Base-by-base conservation (phyloP, 495 filamentous ascomycete species). In the Neurospora sp. region DNA sequence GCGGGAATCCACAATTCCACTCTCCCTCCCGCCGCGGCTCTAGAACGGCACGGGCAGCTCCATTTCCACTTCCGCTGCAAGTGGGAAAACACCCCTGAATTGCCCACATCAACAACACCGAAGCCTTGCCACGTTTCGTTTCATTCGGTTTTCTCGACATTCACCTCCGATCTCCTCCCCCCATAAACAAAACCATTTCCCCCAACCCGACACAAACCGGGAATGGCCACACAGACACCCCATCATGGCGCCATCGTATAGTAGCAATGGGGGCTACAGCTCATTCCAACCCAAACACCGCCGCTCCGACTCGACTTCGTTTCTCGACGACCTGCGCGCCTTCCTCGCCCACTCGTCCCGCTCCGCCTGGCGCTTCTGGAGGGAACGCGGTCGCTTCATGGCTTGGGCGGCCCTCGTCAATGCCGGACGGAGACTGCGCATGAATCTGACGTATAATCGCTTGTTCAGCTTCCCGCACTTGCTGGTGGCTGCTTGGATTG, bases 401-500 rank as follows among this genome's bases (percentile, higher is more conserved):
- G 78, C 74, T 8, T 75, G 76, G 70, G 76, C 71, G 5, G 69
- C 79, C 31, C 39, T 78, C 46, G 74, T 79, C 38, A 78, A 78
- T 37, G 70, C 70, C 11, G 80, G 73, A 0, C 78, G 81, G 10
- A 79, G 80, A 54, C 44, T 85, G 69, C 75, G 78, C 69, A 78
- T 75, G 76, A 86, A 87, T 71, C 54, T 87, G 79, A 78, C 82
- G n/a, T 79, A 79, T 31, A 75, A 79, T 18, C 82, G 85, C 7
- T 72, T 90, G 9, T 78, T 92, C 73, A 90, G 84, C 75, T 79
- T 94, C 41, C 85, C 89, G 66, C 92, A 93, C 79, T 78, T 88
- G 16, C 81, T 97, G 71, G 88, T 92, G 14, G 78, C 87, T 5
- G 37, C 92, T 12, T 99, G 95, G 95, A 69, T 94, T n/a, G 77